Conservation (phyloP, 1,284 basidiomycete species). For the Trametes hirsuta region DNA sequence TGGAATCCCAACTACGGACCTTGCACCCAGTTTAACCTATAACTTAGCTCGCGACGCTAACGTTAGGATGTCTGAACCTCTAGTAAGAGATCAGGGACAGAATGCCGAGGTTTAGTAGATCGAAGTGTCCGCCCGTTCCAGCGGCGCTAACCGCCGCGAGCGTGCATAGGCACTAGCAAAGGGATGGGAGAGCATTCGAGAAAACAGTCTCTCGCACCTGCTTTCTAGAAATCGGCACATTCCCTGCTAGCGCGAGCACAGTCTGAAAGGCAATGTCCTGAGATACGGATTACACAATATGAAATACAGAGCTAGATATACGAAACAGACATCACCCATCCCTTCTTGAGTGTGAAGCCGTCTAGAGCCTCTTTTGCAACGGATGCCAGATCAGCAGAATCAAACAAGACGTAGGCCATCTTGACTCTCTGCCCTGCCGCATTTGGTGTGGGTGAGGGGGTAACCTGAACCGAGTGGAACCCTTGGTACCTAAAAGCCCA, state of each 20-base stretch:
- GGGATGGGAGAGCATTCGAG: background rate
- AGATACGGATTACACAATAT: conserved; percentile 23
- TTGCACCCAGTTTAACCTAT: too few species aligned
- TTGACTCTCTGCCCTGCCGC: conserved; percentile 64
- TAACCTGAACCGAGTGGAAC: conserved; percentile 70
- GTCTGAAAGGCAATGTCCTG: conserved; percentile 18
- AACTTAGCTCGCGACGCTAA: too few species aligned
- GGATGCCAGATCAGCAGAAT: conserved; percentile 70
- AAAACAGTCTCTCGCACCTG: background rate
- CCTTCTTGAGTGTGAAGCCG: conserved; percentile 80
- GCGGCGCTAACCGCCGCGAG: too few species aligned
- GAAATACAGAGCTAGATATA: conserved; percentile 54
- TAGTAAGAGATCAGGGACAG: too few species aligned
- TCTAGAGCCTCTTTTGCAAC: conserved; percentile 79
- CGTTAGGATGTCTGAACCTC: too few species aligned
- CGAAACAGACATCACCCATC: conserved; percentile 78
- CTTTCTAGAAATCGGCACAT: too few species aligned
- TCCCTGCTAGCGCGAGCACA: too few species aligned
- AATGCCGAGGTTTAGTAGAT: too few species aligned
- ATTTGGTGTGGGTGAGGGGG: conserved; percentile 65
- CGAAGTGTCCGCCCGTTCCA: too few species aligned
- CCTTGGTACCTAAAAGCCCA: conserved; percentile 65
- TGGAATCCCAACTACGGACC: too few species aligned
- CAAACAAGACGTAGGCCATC: conserved; percentile 78
- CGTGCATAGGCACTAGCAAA: too few species aligned